Evolutionary conservation across 805 yeast species (phyloP), one percentile per base, ranked within the genome.

Genomic region (Monosporozyma siamensis): DNA sequence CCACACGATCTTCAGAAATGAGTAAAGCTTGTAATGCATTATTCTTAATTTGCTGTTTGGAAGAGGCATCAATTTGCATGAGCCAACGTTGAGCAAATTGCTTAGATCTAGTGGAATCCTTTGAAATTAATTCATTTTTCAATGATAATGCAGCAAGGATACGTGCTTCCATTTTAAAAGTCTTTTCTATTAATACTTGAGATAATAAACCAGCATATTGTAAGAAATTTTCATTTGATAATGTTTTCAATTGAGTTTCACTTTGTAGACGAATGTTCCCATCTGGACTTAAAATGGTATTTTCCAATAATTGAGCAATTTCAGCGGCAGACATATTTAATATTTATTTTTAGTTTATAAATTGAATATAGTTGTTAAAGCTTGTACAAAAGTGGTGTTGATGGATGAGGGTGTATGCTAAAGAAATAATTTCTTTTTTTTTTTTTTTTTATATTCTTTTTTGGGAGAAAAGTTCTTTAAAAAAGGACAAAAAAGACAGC

Each of bases 121-220:
- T 90, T 12, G 97, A 79, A 6, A 86, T 78, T 54, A 90, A 72
- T 67, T 85, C 86, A 66, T 90, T 90, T 69, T 90, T 90, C 56
- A 87, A 69, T 17, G 82, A 82, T 48, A 90, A 69, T 34, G 92
- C 95, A 3, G 98, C 95, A 59, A 92, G 74, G 72, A 88, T 85
- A 57, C 97, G 75, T 38, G 88, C 92, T 65, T 90, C 96, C 5
- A 80, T 66, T 53, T 74, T 76, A 43, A 75, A 75, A 6, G 67
- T 58, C 35, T 76, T 81, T 57, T 80, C 78, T 20, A 80, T 82
- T 47, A 92, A 70, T 20, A 82, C 83, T 48, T 77, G 76, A 30
- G 85, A 77, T 61, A 89, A 74, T 53, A 78, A 68, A 34, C 76
- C 75, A 54, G 88, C 66, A 61, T 80, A 90, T 53, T 78, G 80